Evolutionary conservation across 352 stramenopile species (phyloP), one percentile per base, ranked within the genome.

Genomic region (Globisporangium uncinulatum): DNA sequence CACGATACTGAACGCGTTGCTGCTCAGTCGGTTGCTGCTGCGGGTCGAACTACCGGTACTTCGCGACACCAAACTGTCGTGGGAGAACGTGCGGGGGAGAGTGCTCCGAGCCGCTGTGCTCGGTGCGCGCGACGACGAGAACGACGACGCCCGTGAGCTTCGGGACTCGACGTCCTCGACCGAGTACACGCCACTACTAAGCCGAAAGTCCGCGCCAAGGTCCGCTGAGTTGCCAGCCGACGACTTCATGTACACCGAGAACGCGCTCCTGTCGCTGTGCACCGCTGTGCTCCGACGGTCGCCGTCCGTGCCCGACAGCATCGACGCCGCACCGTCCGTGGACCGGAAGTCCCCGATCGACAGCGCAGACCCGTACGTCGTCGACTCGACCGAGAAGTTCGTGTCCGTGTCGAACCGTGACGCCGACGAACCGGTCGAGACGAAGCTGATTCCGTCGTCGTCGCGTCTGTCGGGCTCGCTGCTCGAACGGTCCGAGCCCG

Each of bases 221-320:
- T 55, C 50, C 31, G 41, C 32, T 6, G 54, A 65, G 21, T 37
- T 50, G 21, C 56, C 50, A 19, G 63, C 63, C 24, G 69, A 72
- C 51, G 59, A 29, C 45, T 77, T 68, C 54, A 70, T 56, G 17
- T 44, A 79, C 11, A 77, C 62, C 6, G 69, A 77, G 55, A 76
- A 83, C 20, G 66, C 61, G 51, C 66, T 70, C 48, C 67, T 70
- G 6, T 63, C 70, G 3, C 68, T 63, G 48, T 69, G 66, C 24
- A 65, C 67, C 1, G 57, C 63, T 6, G 59, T 64, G 13, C 31
- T 59, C 21, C 54, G 54, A 6, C 39, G 24, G 24, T 29, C 24
- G 9, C 20, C 29, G 43, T 45, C 51, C 9, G 51, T 34, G 3
- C 41, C 42, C 32, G 51, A 60, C 31, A 50, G 14, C 34, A 64